These are phyloP conservation scores for Candida tunisiensis DNA, from an alignment of 1,139 yeast genomes.

Conservation along the genomic window DNA sequence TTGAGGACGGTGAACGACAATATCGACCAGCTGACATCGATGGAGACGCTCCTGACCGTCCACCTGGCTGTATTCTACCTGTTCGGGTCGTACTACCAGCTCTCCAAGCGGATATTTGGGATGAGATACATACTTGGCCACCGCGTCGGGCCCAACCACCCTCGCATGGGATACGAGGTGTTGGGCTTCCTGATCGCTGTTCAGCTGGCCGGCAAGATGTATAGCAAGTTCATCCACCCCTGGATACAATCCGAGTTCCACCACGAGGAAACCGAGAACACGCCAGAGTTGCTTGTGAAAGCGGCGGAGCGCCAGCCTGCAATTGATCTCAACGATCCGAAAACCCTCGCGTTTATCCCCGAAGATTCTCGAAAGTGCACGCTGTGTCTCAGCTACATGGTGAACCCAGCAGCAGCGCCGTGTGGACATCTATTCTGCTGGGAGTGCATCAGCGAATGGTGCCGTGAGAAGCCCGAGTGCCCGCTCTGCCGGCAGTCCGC, in stretches of 20 bases:
- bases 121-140: conserved; percentile 42
- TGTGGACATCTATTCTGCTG: conserved; percentile 95
- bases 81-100: conserved; percentile 61
- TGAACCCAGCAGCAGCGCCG: conserved; percentile 66
- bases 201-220: conserved; percentile 35
- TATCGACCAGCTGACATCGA: conserved; percentile 1
- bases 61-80: conserved; percentile 76
- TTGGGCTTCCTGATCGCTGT: conserved; percentile 54
- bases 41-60: conserved; percentile 23
- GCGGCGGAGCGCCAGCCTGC: conserved; percentile 2
- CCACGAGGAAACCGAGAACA: conserved; percentile 2
- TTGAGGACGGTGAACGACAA: no score
- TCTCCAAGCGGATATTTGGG: conserved; percentile 65
- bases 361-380: conserved; percentile 60
- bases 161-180: conserved; percentile 43
- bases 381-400: conserved; percentile 68
- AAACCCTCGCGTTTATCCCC: conserved; percentile 50
- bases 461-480: conserved; percentile 72
- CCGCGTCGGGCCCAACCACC: conserved; percentile 14
- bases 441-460: conserved; percentile 84
- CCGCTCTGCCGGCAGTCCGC: conserved; percentile 77
- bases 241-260: conserved; percentile 2
- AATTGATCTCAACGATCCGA: conserved; percentile 40
- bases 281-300: background rate
- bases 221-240: conserved; percentile 3